A percentile compares a stretch with the other conserved stretches of the same genome.
phyloP scores from a whole-genome alignment of 75 land plant species.

The Gnetum montanum region DNA sequence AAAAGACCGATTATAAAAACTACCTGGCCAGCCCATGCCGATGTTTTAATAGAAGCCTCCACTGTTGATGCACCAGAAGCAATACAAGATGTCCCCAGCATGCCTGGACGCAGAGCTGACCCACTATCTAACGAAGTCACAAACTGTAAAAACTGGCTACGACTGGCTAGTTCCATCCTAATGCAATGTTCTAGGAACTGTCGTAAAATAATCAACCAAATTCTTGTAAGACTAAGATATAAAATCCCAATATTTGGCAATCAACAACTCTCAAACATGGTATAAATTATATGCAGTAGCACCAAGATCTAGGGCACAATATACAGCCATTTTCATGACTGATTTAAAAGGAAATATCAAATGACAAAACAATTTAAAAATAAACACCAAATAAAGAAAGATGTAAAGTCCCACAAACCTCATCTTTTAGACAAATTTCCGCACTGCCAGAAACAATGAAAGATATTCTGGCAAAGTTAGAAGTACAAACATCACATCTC shows the following conservation, averaged over 20 bases:
- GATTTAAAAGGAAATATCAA: not conserved
- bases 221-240: not conserved
- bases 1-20: not conserved
- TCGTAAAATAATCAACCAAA: slow-evolving; percentile 8
- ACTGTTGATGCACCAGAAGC: slow-evolving; percentile 83
- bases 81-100: slow-evolving; percentile 62
- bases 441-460: slow-evolving; percentile 94
- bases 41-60: slow-evolving; percentile 71
- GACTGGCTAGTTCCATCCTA: slow-evolving; percentile 67
- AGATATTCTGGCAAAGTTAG: slow-evolving; percentile 78
- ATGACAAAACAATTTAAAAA: not conserved
- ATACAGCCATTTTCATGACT: not conserved
- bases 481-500: slow-evolving; percentile 88
- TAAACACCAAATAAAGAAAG: too few species aligned
- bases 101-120: slow-evolving; percentile 25
- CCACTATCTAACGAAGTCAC: slow-evolving; percentile 19
- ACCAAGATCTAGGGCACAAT: not conserved
- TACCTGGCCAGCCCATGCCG: slow-evolving; percentile 97
- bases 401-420: slow-evolving; percentile 54
- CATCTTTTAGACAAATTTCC: slow-evolving; percentile 90
- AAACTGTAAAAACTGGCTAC: slow-evolving; percentile 51
- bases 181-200: slow-evolving; percentile 86
- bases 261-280: not conserved
- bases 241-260: not conserved
- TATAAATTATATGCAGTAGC: not conserved